Evolutionary conservation across 257 asterid species (phyloP).

Genomic region (Ilex aquifolium): DNA sequence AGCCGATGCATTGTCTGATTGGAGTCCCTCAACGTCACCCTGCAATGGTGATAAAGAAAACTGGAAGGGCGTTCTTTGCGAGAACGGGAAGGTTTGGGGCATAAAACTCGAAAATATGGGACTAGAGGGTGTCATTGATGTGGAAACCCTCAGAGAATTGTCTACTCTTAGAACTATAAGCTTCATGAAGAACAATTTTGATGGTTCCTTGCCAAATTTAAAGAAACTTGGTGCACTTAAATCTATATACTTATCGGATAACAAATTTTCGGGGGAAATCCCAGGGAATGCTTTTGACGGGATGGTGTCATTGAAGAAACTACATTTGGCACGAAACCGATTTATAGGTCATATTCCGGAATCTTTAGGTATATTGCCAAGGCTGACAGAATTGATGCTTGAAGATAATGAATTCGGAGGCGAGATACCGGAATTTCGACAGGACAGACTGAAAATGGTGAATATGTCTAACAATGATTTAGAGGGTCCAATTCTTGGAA

Average conservation of each 20-base stretch:
- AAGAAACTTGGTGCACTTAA: slow-evolving; percentile 29
- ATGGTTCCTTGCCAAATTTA: slow-evolving; percentile 52
- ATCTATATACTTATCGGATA: slow-evolving; percentile 43
- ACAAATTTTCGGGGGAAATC: slow-evolving; percentile 52
- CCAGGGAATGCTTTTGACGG: slow-evolving; percentile 34
- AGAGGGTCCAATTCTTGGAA: slow-evolving; percentile 54
- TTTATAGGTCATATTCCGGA: slow-evolving; percentile 55
- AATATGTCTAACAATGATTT: slow-evolving; percentile 50
- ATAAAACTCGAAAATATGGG: slow-evolving; percentile 62
- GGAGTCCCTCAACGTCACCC: slow-evolving; percentile 27
- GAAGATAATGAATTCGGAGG: slow-evolving; percentile 58
- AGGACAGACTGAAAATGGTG: slow-evolving; percentile 21
- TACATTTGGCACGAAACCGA: slow-evolving; percentile 49
- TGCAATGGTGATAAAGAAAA: slow-evolving; percentile 26
- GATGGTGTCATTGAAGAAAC: slow-evolving; percentile 56
- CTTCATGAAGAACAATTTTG: slow-evolving; percentile 51
- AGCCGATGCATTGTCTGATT: neutral
- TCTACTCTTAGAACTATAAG: slow-evolving; percentile 44
- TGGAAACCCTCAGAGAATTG: slow-evolving; percentile 42
- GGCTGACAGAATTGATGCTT: slow-evolving; percentile 51
- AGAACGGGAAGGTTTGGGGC: slow-evolving; percentile 50
- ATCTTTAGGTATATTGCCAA: slow-evolving; percentile 37
- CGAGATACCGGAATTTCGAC: slow-evolving; percentile 39
- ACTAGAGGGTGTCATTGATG: slow-evolving; percentile 50
- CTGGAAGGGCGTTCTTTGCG: slow-evolving; percentile 48